Conservation (phyloP, 2,329 filamentous ascomycete genomes). For the Botrytis hyacinthi region DNA sequence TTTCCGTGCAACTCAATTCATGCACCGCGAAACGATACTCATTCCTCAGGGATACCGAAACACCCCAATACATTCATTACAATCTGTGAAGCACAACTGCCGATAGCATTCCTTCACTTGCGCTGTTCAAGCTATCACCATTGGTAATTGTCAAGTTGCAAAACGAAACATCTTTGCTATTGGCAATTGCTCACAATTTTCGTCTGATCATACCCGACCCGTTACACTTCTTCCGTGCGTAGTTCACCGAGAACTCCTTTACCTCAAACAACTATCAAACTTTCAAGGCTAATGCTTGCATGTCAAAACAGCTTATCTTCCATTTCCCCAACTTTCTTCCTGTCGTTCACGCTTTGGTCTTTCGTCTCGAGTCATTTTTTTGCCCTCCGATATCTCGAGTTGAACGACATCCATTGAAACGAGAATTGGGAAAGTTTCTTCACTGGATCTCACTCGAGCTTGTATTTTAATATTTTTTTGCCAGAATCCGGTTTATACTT, state of each 20-base stretch:
- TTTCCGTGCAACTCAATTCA: slow-evolving; percentile 13
- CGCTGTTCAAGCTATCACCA: background rate
- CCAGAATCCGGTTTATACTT: background rate
- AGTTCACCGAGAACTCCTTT: slow-evolving; percentile 13
- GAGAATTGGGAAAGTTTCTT: background rate
- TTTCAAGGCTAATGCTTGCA: slow-evolving; percentile 21
- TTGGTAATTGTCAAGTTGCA: background rate
- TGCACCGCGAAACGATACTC: slow-evolving; percentile 15
- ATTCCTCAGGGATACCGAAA: slow-evolving; percentile 18
- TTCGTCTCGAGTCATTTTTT: background rate
- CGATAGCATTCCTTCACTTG: background rate
- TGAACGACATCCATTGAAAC: background rate
- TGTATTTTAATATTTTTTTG: background rate
- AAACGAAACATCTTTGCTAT: slow-evolving; percentile 15
- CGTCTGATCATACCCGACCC: slow-evolving; percentile 11
- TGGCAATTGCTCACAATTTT: slow-evolving; percentile 4
- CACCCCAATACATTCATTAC: slow-evolving; percentile 11
- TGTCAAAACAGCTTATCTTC: slow-evolving; percentile 10
- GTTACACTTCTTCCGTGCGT: slow-evolving; percentile 18
- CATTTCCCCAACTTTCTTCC: slow-evolving; percentile 4
- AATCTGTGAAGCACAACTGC: slow-evolving; percentile 4
- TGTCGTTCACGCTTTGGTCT: slow-evolving; percentile 2
- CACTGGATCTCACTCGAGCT: background rate
- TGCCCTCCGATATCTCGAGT: background rate
- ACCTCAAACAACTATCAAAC: slow-evolving; percentile 1